Evolutionary conservation across 139 green algal genomes (phyloP), one percentile per base, ranked within the genome.

Genomic region (Pleodorina starrii): DNA sequence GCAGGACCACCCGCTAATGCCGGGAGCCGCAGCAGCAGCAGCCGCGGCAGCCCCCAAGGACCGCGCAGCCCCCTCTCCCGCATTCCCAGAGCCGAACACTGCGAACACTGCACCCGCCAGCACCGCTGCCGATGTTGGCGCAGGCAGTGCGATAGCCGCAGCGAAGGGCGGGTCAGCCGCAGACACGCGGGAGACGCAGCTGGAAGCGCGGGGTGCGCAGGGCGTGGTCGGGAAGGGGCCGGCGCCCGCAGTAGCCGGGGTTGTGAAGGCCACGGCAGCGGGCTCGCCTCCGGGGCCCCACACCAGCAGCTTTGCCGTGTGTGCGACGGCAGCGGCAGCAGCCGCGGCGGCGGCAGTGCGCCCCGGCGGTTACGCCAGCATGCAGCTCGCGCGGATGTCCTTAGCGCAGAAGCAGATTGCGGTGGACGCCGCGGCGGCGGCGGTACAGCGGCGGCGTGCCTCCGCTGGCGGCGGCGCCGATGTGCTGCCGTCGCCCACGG

Each of bases 331-430:
- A 77, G 69, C 69, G n/a, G 32, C 29, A 5, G 71, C 40, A 14
- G 7, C 35, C 42, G 14, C 42, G n/a, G 27, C 29, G 14, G 35
- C 71, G 16, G 19, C 0, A 2, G 40, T 35, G 76, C 50, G 48
- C 1, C 48, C 50, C 17, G 32, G 50, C 48, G 76, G 76, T 19
- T 71, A 84, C 76, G 76, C 76, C 32, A 84, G 48, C 36, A 69
- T 43, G 76, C 76, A 69, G 48, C 11, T 84, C n/a, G 50, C 76
- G 32, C n/a, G 48, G 0, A 38, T 42, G 23, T 71, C 76, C 5
- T 9, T 84, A 32, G 50, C 50, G 76, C 76, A 84, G 36, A 69
- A 84, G 32, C 76, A 71, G 32, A 11, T 71, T 4, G 76, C 76
- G 17, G 32, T 35, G 76, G 48, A 84, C 32, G 48, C 48, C 16